A percentile compares a stretch with the other conserved stretches of the same genome.
These are phyloP conservation scores for Xylaria digitata DNA, from an alignment of 2,329 filamentous ascomycete genomes.

Conservation along the genomic window DNA sequence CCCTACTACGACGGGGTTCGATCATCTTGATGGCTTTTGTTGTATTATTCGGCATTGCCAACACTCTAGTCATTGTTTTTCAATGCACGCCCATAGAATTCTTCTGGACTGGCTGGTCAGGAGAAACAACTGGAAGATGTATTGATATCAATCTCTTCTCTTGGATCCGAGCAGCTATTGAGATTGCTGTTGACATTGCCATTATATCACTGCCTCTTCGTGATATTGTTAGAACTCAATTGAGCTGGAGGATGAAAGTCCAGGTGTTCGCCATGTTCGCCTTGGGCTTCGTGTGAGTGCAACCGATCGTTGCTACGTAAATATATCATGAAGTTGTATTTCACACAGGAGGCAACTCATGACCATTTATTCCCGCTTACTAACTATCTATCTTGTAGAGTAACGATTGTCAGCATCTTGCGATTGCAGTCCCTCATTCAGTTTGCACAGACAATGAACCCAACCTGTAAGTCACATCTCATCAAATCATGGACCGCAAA, in stretches of 20 bases:
- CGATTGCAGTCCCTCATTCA: slow-evolving; percentile 25
- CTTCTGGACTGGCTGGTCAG: slow-evolving; percentile 28
- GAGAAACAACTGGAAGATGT: slow-evolving; percentile 20
- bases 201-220: slow-evolving; percentile 28
- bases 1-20: slow-evolving; percentile 15
- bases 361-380: background rate
- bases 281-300: slow-evolving; percentile 24
- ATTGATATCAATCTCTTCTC: slow-evolving; percentile 31
- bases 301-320: background rate
- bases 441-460: slow-evolving; percentile 23
- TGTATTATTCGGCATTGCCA: slow-evolving; percentile 25
- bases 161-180: slow-evolving; percentile 25
- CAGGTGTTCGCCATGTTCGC: slow-evolving; percentile 23
- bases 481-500: background rate
- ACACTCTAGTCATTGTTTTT: slow-evolving; percentile 26
- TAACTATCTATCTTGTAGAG: background rate
- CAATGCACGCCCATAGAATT: slow-evolving; percentile 25
- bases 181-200: slow-evolving; percentile 28
- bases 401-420: slow-evolving; percentile 27
- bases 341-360: background rate
- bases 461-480: slow-evolving; percentile 19
- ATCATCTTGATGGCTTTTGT: slow-evolving; percentile 22
- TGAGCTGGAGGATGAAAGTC: slow-evolving; percentile 26
- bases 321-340: background rate
- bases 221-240: slow-evolving; percentile 16